Conservation (phyloP, 2,329 filamentous ascomycete species). For the Cladosporium sp. region DNA sequence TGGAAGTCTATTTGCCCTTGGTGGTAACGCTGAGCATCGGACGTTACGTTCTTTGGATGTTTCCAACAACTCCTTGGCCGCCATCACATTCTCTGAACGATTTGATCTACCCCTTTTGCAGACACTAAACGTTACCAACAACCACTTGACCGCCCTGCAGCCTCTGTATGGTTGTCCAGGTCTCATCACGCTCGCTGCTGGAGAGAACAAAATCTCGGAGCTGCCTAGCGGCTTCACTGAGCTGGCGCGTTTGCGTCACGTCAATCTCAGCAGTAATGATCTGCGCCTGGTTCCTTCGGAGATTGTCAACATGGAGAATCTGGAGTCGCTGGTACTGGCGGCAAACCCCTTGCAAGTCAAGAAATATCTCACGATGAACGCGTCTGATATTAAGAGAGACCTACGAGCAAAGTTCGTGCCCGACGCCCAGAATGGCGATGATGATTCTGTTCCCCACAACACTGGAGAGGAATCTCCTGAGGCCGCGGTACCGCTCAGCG, state of each 20-base stretch:
- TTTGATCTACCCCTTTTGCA: conserved; percentile 67
- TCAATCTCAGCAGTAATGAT: conserved; percentile 81
- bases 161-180: conserved; percentile 67
- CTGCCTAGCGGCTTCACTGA: conserved; percentile 71
- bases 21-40: conserved; percentile 43
- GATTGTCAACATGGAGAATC: conserved; percentile 64
- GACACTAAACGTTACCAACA: conserved; percentile 70
- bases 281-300: conserved; percentile 68
- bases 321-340: conserved; percentile 68
- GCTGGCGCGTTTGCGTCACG: conserved; percentile 63
- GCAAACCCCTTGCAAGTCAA: conserved; percentile 82
- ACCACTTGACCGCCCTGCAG: conserved; percentile 68
- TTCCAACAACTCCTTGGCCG: conserved; percentile 65
- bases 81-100: conserved; percentile 41
- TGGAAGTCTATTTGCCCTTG: conserved; percentile 62
- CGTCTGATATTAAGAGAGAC: conserved; percentile 72
- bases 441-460: conserved; percentile 9
- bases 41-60: conserved; percentile 71
- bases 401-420: conserved; percentile 62
- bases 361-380: conserved; percentile 73
- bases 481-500: conserved; percentile 21
- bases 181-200: conserved; percentile 66
- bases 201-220: conserved; percentile 71
- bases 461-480: conserved; percentile 7
- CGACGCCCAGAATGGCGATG: conserved; percentile 38